Evolutionary conservation across 1,139 yeast species (phyloP).

Genomic region (Diutina siamensis): DNA sequence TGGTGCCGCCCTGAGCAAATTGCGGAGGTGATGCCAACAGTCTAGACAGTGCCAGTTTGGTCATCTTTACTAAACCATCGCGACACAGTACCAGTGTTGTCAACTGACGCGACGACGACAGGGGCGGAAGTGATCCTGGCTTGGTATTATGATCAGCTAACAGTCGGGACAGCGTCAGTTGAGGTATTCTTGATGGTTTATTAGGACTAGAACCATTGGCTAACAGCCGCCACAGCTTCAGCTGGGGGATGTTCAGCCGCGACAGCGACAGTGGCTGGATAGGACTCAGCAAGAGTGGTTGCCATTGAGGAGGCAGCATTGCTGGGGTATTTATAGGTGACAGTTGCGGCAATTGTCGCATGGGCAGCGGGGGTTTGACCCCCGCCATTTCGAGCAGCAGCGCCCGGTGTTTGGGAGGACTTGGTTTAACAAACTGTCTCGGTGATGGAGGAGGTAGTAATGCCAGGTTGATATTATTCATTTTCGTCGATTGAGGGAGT

Average conservation of each 20-base stretch:
- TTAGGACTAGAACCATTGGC: too few species aligned
- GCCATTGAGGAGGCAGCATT: background rate
- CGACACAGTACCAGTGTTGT: background rate
- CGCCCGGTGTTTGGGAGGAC: background rate
- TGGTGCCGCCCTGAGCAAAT: background rate
- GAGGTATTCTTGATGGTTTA: too few species aligned
- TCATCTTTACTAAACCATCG: background rate
- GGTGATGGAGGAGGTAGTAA: background rate
- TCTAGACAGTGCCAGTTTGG: background rate
- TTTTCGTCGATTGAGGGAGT: background rate
- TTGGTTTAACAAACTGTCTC: background rate
- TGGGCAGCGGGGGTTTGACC: background rate
- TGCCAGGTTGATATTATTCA: background rate
- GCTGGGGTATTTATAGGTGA: background rate
- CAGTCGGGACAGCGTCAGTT: too few species aligned
- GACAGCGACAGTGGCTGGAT: background rate
- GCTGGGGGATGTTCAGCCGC: background rate
- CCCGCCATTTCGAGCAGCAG: slow-evolving; percentile 2
- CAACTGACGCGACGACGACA: too few species aligned
- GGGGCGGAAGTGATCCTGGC: too few species aligned
- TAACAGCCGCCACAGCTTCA: background rate
- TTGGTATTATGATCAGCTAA: too few species aligned
- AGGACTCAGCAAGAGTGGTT: background rate
- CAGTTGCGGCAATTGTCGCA: background rate
- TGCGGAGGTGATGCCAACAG: background rate